phyloP scores from a whole-genome alignment of 2,329 filamentous ascomycete genomes.

The Nigrospora osmanthi region DNA sequence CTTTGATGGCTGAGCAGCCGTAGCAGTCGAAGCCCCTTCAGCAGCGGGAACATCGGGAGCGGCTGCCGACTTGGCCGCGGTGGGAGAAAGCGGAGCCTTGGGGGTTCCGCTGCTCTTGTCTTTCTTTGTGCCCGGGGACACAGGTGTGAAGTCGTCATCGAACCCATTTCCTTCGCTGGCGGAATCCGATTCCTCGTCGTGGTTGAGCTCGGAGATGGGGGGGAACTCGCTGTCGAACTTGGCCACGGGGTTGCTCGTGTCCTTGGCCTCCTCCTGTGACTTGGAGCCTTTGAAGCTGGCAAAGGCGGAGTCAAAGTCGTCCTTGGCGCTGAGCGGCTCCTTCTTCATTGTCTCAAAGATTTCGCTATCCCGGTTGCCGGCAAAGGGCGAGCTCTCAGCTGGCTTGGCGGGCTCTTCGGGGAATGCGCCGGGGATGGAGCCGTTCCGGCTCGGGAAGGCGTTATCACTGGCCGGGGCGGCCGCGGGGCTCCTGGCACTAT shows the following conservation, averaged over 20 bases:
- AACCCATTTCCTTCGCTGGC: conserved; percentile 77
- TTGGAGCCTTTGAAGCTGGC: conserved; percentile 56
- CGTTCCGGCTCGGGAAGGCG: conserved; percentile 18
- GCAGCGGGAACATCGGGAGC: conserved; percentile 16
- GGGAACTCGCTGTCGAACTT: conserved; percentile 76
- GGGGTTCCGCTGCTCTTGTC: conserved; percentile 15
- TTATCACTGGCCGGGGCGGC: background rate
- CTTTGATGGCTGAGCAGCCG: conserved; percentile 17
- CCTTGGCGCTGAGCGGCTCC: conserved; percentile 57
- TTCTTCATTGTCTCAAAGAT: conserved; percentile 41
- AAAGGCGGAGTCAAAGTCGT: conserved; percentile 82
- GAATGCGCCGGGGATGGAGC: conserved; percentile 42
- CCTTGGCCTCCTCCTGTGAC: conserved; percentile 34
- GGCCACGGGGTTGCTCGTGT: conserved; percentile 35
- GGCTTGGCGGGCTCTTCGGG: conserved; percentile 31
- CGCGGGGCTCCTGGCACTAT: conserved; percentile 20
- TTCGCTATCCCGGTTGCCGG: conserved; percentile 27
- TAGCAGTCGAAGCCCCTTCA: conserved; percentile 7
- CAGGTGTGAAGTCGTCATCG: conserved; percentile 83
- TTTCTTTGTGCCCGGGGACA: conserved; percentile 36
- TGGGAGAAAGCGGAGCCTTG: conserved; percentile 16
- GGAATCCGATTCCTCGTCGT: conserved; percentile 78
- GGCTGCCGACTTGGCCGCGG: conserved; percentile 18
- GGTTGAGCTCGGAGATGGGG: conserved; percentile 79
- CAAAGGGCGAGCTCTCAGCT: conserved; percentile 16